Base-by-base conservation (phyloP, 1,284 basidiomycete species). In the Coriolopsis trogii region DNA sequence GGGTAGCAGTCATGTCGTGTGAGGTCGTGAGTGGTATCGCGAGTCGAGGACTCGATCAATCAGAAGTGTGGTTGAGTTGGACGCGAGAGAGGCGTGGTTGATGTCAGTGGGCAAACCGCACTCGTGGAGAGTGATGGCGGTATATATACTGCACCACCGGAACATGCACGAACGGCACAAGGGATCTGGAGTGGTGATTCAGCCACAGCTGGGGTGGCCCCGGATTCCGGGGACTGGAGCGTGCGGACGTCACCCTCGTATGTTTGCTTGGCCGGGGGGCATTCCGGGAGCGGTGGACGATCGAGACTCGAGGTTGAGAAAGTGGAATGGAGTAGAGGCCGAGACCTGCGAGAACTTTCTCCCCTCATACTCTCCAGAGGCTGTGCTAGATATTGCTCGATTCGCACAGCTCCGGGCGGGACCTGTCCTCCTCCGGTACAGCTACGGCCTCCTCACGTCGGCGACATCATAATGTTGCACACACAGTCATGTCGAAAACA, bases 1-100 rank as follows among this genome's bases (percentile, higher is more conserved):
- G 25, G 23, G 31, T 26, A 24, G 28, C 28, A 15, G 15, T 16
- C 8, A 43, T 34, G 30, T 45, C 49, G 49, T 51, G 26, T 47
- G 42, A 21, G 25, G 46, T 31, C 33, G 23, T 30, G 16, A 42
- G 40, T 28, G 41, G 41, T 44, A 42, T 30, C 36, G 41, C 28
- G 33, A 42, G 49, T 39, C 29, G 29, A n/a, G 23, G 29, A 34
- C 21, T 18, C 20, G 24, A n/a, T n/a, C n/a, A n/a, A n/a, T n/a
- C n/a, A n/a, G 33, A 9, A 18, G 10, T 13, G 26, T 20, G 16
- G 37, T 23, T 16, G 33, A 13, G 4, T 13, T 3, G 15, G 21
- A 16, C 21, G 25, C 6, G 41, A 8, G n/a, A n/a, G n/a, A 21
- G 26, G n/a, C 20, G n/a, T 21, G 24, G 38, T 3, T 2, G n/a